phyloP scores from a whole-genome alignment of 495 filamentous ascomycete genomes.

The Lindgomyces ingoldianus region DNA sequence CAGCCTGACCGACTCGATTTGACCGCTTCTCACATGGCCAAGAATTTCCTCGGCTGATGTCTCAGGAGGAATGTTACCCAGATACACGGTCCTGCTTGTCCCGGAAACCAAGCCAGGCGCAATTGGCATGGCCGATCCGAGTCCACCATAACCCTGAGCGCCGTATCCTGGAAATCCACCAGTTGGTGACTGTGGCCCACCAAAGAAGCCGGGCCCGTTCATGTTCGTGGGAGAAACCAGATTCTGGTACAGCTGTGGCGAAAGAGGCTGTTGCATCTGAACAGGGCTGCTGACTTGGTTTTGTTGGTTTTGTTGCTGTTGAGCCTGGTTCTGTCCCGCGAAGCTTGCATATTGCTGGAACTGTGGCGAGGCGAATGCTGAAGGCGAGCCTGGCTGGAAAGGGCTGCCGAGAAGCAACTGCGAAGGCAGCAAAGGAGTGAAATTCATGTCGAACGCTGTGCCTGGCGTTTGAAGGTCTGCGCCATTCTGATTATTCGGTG shows the following conservation, averaged over 20 bases:
- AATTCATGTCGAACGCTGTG: slow-evolving; percentile 95
- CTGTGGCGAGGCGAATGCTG: slow-evolving; percentile 84
- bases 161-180: slow-evolving; percentile 65
- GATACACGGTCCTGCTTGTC: slow-evolving; percentile 93
- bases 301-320: slow-evolving; percentile 59
- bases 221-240: slow-evolving; percentile 75
- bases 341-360: slow-evolving; percentile 83
- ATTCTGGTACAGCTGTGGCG: slow-evolving; percentile 73
- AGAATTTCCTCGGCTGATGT: slow-evolving; percentile 98
- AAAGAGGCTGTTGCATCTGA: slow-evolving; percentile 66
- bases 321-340: slow-evolving; percentile 64
- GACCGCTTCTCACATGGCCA: slow-evolving; percentile 93
- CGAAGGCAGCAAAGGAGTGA: slow-evolving; percentile 91
- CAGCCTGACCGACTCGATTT: slow-evolving; percentile 95
- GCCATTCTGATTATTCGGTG: slow-evolving; percentile 56
- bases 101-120: slow-evolving; percentile 78
- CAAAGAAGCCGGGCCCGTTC: slow-evolving; percentile 70
- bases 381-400: slow-evolving; percentile 92
- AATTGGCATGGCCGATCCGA: slow-evolving; percentile 70
- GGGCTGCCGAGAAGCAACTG: slow-evolving; percentile 93
- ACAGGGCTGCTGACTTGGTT: slow-evolving; percentile 59
- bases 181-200: slow-evolving; percentile 83
- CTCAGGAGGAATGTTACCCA: slow-evolving; percentile 97
- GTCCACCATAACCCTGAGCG: slow-evolving; percentile 59
- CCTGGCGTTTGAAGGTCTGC: slow-evolving; percentile 84